Base-by-base conservation (phyloP, 2,329 filamentous ascomycete species). In the Cryphonectria radicalis region DNA sequence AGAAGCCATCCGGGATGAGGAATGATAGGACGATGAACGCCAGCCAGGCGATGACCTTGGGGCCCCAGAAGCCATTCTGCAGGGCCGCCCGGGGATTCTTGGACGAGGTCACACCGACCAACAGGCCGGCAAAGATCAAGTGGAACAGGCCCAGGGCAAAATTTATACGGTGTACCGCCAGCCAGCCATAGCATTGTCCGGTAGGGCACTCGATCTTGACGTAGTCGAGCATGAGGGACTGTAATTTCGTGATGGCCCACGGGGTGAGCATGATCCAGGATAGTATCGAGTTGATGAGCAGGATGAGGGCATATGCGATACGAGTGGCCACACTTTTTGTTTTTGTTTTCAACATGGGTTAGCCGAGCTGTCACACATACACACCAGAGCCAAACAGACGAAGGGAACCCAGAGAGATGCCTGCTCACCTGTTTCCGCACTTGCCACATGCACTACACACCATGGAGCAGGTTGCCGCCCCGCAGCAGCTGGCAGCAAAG, bases 261-360 rank as follows among this genome's bases (percentile, higher is more conserved):
- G 94, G 93, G 32, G 96, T 99, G 84, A 99, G 94, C 94, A 98
- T 97, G 76, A 99, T 93, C 96, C 96, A 99, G 50, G 96, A 95
- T 67, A 98, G 81, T 75, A 98, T 97, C 72, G 95, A 98, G 87
- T 99, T 99, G 82, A 98, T 84, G 75, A 99, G 90, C 69, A 99
- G 72, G 74, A 99, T 92, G 78, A 98, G 89, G 74, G 96, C 95
- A 81, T 97, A 98, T 78, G 93, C 95, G 84, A 98, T 97, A 85
- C 96, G 93, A 76, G 96, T 99, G 70, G 95, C 95, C 84, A 98
- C 95, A 83, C 94, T 97, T 76, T 17, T 46, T 46, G 2, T 19
- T 50, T 50, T 19, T n/a, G 19, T 8, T 4, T 19, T 19, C 35
- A 60, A 46, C 25, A 57, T 37, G 42, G 25, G 55, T 67, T 75